These are phyloP conservation scores for Mycena venus DNA, from an alignment of 768 basidiomycete genomes.

Conservation along the genomic window DNA sequence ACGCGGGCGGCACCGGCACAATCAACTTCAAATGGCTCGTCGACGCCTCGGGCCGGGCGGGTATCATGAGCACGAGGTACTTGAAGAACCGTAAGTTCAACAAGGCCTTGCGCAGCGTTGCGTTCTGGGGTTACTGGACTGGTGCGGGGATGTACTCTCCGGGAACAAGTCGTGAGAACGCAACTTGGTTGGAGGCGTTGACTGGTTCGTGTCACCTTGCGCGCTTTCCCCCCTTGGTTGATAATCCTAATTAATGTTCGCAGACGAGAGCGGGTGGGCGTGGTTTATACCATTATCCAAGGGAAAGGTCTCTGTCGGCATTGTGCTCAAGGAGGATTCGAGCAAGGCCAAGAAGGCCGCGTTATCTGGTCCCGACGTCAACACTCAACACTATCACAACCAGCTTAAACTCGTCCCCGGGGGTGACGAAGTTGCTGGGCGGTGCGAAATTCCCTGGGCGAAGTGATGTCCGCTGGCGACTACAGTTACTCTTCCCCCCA, in stretches of 20 bases:
- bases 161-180: conserved; percentile 48
- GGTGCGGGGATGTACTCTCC: conserved; percentile 49
- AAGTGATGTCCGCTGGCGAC: conserved; percentile 4
- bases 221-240: background rate
- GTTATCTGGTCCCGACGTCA: background rate
- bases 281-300: conserved; percentile 54
- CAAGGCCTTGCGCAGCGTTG: conserved; percentile 59
- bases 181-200: conserved; percentile 59
- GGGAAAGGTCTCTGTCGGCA: conserved; percentile 51
- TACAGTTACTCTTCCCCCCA: conserved; percentile 17
- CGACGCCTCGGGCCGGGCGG: conserved; percentile 74
- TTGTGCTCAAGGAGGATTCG: conserved; percentile 49
- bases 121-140: conserved; percentile 66
- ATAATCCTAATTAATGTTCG: background rate
- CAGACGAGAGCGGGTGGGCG: conserved; percentile 56
- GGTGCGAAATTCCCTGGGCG: background rate
- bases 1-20: conserved; percentile 47
- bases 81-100: conserved; percentile 62
- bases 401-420: conserved; percentile 9
- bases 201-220: conserved; percentile 37
- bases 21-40: conserved; percentile 72
- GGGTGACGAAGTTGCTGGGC: background rate
- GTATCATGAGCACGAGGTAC: conserved; percentile 63
- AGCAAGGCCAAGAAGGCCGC: conserved; percentile 35
- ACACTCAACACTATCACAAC: background rate